A percentile compares a stretch with the other conserved stretches of the same genome.
phyloP scores from a whole-genome alignment of 345 rosid species.

The Triadica sebifera region DNA sequence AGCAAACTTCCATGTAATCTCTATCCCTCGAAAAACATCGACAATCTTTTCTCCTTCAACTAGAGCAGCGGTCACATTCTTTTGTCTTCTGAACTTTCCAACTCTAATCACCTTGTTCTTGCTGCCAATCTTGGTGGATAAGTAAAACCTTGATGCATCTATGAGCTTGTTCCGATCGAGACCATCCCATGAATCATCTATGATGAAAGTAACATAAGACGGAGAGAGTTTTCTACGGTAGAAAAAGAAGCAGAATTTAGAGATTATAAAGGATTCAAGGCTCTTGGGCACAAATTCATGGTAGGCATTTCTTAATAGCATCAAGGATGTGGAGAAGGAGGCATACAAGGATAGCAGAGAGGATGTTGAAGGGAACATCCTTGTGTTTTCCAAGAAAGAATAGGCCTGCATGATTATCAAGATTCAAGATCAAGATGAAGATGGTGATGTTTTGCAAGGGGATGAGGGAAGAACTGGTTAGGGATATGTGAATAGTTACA shows the following conservation, averaged over 20 bases:
- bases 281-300: neutral
- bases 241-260: neutral
- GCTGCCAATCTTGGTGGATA: neutral
- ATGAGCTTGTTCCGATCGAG: neutral
- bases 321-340: neutral
- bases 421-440: too few species aligned
- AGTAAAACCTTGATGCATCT: neutral
- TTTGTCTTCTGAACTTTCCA: conserved; percentile 4
- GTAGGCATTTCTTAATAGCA: neutral
- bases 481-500: too few species aligned
- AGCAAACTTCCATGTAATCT: neutral
- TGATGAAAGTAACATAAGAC: neutral
- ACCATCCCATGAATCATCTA: neutral
- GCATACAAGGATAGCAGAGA: conserved; percentile 2
- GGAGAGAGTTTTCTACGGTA: neutral
- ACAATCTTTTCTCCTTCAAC: neutral
- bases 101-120: neutral
- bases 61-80: neutral
- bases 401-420: neutral
- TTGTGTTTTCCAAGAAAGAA: neutral
- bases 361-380: conserved; percentile 6
- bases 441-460: too few species aligned
- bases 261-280: neutral
- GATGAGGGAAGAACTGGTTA: too few species aligned
- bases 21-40: neutral